These are phyloP conservation scores for Pseudoneurospora amorphoporcata DNA, from an alignment of 495 filamentous ascomycete genomes.

Conservation along the genomic window DNA sequence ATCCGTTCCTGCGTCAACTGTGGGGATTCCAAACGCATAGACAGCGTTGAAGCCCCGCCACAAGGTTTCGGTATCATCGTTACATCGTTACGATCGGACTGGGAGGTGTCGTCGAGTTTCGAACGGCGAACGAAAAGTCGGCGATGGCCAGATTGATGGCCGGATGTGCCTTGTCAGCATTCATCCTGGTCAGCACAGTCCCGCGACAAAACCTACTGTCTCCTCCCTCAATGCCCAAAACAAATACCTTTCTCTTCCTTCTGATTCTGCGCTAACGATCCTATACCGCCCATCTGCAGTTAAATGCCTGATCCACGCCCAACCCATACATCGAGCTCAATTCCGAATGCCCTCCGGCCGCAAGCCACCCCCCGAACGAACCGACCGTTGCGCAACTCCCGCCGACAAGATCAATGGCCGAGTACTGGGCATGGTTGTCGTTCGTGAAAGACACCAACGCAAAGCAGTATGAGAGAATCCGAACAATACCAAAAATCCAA, in stretches of 20 bases:
- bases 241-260: conserved; percentile 33
- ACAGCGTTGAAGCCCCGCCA: conserved; percentile 35
- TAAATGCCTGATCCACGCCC: conserved; percentile 40
- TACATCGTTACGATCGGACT: conserved; percentile 1
- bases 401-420: too few relatives aligned
- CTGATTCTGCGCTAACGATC: conserved; percentile 26
- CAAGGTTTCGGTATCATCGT: conserved; percentile 28
- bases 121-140: conserved; percentile 15
- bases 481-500: too few relatives aligned
- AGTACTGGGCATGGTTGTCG: too few relatives aligned
- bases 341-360: conserved; percentile 35
- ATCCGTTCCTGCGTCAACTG: conserved; percentile 28
- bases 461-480: too few relatives aligned
- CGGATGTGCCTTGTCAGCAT: conserved; percentile 29
- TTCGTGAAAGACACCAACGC: too few relatives aligned
- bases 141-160: conserved; percentile 22
- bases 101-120: conserved; percentile 12
- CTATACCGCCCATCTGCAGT: conserved; percentile 33
- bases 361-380: conserved; percentile 35
- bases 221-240: conserved; percentile 48
- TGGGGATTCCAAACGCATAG: conserved; percentile 28
- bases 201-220: conserved; percentile 22
- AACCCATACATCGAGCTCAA: conserved; percentile 36
- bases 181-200: neutral
- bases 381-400: conserved; percentile 22